phyloP scores from a whole-genome alignment of 306 rosid species.

The Malus sylvestris region DNA sequence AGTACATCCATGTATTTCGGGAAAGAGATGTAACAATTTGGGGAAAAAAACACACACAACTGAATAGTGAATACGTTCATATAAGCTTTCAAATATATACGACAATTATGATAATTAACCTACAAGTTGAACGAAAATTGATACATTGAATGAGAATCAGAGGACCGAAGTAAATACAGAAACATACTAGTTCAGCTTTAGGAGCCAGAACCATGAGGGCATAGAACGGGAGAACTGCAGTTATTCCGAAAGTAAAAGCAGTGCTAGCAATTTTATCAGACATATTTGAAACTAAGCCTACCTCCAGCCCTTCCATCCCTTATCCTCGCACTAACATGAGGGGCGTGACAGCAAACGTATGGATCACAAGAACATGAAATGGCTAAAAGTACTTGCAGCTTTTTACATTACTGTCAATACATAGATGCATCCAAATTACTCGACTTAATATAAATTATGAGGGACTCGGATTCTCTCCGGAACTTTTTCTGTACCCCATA shows the following conservation, averaged over 20 bases:
- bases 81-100: not conserved
- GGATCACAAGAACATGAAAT: not conserved
- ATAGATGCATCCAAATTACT: too few species aligned
- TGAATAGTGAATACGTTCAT: not conserved
- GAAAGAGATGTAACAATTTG: not conserved
- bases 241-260: slow-evolving; percentile 69
- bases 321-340: not conserved
- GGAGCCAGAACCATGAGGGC: slow-evolving; percentile 92
- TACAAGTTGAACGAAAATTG: not conserved
- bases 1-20: not conserved
- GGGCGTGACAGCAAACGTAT: not conserved
- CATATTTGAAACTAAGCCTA: not conserved
- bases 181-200: slow-evolving; percentile 62
- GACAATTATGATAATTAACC: not conserved
- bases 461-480: too few species aligned
- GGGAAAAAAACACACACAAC: not conserved
- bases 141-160: not conserved
- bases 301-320: not conserved
- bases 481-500: too few species aligned
- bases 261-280: slow-evolving; percentile 39
- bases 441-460: too few species aligned
- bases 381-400: not conserved
- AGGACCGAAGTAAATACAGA: not conserved
- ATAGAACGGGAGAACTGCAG: slow-evolving; percentile 89
- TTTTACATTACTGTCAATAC: too few species aligned